These are phyloP conservation scores for Chlamydomonas sp. DNA, from an alignment of 139 green algal species.

Conservation along the genomic window DNA sequence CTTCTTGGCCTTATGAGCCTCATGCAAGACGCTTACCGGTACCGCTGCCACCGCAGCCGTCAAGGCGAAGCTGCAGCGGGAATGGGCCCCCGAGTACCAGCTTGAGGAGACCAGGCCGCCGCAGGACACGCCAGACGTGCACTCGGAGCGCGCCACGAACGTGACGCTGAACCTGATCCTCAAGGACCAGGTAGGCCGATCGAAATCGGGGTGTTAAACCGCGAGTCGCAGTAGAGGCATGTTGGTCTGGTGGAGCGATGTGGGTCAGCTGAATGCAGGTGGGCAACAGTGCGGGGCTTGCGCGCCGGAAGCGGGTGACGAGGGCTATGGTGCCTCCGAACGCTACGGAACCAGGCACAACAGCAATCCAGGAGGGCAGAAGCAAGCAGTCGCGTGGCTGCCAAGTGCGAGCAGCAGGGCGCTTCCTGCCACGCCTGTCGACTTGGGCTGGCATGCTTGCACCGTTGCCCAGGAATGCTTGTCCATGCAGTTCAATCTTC, in stretches of 20 bases:
- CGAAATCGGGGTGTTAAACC: neutral
- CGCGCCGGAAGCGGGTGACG: no score
- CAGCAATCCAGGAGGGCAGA: no score
- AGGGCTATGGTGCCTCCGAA: no score
- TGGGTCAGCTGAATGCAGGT: neutral
- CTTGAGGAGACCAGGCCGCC: slow-evolving; percentile 56
- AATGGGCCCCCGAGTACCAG: slow-evolving; percentile 58
- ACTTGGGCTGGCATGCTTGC: no score
- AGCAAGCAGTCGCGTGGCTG: no score
- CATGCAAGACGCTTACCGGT: neutral
- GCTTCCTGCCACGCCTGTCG: no score
- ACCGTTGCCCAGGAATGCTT: no score
- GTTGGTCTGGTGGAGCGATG: neutral
- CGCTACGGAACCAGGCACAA: no score
- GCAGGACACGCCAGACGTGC: slow-evolving; percentile 52
- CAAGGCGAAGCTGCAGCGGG: slow-evolving; percentile 51
- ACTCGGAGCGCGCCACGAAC: slow-evolving; percentile 59
- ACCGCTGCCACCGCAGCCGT: slow-evolving; percentile 40
- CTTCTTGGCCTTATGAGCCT: neutral
- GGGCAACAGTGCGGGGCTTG: no score
- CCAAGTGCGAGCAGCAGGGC: no score
- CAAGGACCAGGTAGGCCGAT: slow-evolving; percentile 26
- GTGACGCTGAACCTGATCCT: slow-evolving; percentile 64
- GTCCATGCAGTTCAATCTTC: no score
- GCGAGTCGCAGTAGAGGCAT: neutral